Percentiles rank a stretch among this genome's conserved stretches.
phyloP scores from a whole-genome alignment of 768 basidiomycete species.

The Tylopilus plumbeoviolaceoides region DNA sequence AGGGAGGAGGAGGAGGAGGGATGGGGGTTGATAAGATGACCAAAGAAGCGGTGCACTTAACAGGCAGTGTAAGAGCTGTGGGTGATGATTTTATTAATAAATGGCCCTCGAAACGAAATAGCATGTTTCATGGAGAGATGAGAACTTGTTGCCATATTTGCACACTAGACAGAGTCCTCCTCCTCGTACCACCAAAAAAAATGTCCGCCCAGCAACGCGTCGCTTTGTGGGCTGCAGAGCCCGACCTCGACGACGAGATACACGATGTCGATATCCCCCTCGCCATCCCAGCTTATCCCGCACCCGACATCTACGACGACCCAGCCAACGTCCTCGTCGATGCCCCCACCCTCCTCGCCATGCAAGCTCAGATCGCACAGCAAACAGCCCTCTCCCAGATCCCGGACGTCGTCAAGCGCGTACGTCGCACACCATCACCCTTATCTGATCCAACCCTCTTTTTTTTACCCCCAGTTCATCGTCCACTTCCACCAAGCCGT shows the following conservation, averaged over 20 bases:
- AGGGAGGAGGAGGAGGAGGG: no score
- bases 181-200: not conserved
- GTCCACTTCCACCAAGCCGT: slow-evolving; percentile 94
- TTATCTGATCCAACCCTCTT: slow-evolving; percentile 1
- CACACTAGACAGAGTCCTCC: not conserved
- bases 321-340: slow-evolving; percentile 55
- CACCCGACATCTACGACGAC: slow-evolving; percentile 30
- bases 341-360: slow-evolving; percentile 61
- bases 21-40: slow-evolving; percentile 2
- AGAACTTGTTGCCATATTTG: slow-evolving; percentile 16
- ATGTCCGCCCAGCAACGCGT: slow-evolving; percentile 63
- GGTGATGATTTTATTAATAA: no score
- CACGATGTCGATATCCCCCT: slow-evolving; percentile 60
- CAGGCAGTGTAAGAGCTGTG: no score
- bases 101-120: no score
- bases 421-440: slow-evolving; percentile 34
- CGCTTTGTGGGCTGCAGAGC: slow-evolving; percentile 72
- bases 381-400: slow-evolving; percentile 80
- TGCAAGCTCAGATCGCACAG: slow-evolving; percentile 83
- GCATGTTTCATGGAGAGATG: no score
- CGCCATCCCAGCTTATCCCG: slow-evolving; percentile 25
- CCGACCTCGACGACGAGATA: slow-evolving; percentile 73
- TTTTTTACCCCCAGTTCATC: slow-evolving; percentile 62
- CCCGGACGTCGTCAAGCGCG: slow-evolving; percentile 86
- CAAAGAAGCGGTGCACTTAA: no score